Conservation (phyloP, 306 rosid genomes). For the Comarum palustre region DNA sequence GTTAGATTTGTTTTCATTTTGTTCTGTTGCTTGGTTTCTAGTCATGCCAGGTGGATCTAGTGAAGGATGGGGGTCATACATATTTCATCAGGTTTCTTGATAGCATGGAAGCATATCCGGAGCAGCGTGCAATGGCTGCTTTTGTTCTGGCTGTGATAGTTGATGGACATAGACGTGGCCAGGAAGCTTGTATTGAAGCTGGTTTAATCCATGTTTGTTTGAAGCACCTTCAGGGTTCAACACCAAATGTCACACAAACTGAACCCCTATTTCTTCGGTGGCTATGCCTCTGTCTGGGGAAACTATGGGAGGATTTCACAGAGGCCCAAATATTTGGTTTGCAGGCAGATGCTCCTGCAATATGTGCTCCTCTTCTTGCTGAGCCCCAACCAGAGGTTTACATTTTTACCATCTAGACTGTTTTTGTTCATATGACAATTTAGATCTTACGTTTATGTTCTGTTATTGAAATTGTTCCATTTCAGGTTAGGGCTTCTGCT, state of each 20-base stretch:
- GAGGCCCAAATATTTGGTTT: slow-evolving; percentile 84
- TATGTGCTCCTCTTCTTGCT: slow-evolving; percentile 59
- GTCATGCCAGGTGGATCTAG: slow-evolving; percentile 99
- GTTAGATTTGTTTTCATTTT: neutral
- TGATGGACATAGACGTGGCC: slow-evolving; percentile 91
- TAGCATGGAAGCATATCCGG: slow-evolving; percentile 86
- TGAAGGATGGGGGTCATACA: slow-evolving; percentile 88
- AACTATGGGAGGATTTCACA: slow-evolving; percentile 84
- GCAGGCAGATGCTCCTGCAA: slow-evolving; percentile 74
- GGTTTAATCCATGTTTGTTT: slow-evolving; percentile 78
- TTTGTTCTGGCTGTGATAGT: slow-evolving; percentile 96
- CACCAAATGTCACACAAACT: slow-evolving; percentile 70
- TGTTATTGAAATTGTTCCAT: slow-evolving; percentile 21
- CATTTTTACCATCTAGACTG: slow-evolving; percentile 16
- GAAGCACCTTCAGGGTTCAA: slow-evolving; percentile 82
- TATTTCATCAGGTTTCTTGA: slow-evolving; percentile 97
- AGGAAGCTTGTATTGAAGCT: slow-evolving; percentile 92
- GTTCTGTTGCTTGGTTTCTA: slow-evolving; percentile 39
- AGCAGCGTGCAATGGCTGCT: slow-evolving; percentile 99
- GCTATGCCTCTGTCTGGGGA: slow-evolving; percentile 97
- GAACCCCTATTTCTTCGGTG: slow-evolving; percentile 98
- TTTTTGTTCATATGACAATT: slow-evolving; percentile 15
- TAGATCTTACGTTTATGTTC: slow-evolving; percentile 7
- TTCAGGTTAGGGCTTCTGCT: slow-evolving; percentile 98
- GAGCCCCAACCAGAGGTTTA: slow-evolving; percentile 95